Evolutionary conservation across 352 stramenopile species (phyloP), one percentile per base, ranked within the genome.

Genomic region (Elongisporangium anandrum): DNA sequence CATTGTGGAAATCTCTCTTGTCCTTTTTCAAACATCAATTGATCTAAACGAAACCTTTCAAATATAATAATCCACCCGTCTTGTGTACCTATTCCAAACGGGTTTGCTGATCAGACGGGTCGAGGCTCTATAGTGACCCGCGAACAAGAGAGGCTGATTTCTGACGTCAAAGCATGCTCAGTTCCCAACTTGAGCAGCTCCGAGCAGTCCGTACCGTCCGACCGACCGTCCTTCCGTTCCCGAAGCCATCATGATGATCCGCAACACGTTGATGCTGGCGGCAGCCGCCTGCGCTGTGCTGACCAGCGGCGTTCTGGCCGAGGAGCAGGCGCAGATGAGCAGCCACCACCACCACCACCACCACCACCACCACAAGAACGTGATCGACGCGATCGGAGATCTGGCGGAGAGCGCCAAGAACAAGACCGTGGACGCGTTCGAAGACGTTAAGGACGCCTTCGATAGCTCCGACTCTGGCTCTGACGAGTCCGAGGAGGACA

Each of bases 391-490:
- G 10, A 45, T 45, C 12, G 34, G 22, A 2, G 49, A 52, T 26
- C 15, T 26, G 69, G 41, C 57, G 23, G 21, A 5, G 57, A 65
- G 56, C 56, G 56, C 19, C 56, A 56, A 9, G 56, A 67, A 20
- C 58, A 64, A 69, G 26, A 64, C 66, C 47, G 23, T 59, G 38
- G 54, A 51, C 16, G 54, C 34, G 10, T 45, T 45, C 13, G 70
- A 72, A 52, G 52, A 68, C 26, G 72, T 61, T 38, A 59, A 62
- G 29, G 59, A 76, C 50, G 57, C 60, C 10, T 52, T 68, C 13
- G 72, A 65, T n/a, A 52, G 55, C 17, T 70, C 66, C 2, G 60
- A 39, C 13, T 56, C 54, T 29, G 55, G 49, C 41, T 52, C 52
- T n/a, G 56, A 62, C 16, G 62, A 56, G 17, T 66, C 57, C 22